Conservation (phyloP, 2,329 filamentous ascomycete genomes). For the Penicillium sp. region DNA sequence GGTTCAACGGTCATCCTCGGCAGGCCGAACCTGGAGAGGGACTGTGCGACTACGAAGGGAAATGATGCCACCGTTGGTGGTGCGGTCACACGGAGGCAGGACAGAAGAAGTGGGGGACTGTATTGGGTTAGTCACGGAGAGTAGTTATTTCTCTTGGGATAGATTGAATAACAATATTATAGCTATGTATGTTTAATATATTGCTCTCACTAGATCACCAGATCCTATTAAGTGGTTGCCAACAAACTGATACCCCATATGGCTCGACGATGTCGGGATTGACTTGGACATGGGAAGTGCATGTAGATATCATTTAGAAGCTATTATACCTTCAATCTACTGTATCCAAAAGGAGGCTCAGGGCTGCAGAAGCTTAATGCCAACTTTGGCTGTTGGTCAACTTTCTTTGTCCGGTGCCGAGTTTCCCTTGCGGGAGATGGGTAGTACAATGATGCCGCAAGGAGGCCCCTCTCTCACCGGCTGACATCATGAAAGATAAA, state of each 20-base stretch:
- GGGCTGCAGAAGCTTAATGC: background rate
- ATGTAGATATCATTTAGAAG: background rate
- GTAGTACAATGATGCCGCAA: slow-evolving; percentile 26
- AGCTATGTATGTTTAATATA: background rate
- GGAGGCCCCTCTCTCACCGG: slow-evolving; percentile 9
- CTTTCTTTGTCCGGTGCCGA: background rate
- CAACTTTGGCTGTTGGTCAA: background rate
- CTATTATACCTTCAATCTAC: too few relatives aligned
- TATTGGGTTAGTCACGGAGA: background rate
- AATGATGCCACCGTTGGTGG: slow-evolving; percentile 20
- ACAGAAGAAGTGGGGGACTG: slow-evolving; percentile 2
- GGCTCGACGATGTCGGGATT: background rate
- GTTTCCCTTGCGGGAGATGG: slow-evolving; percentile 8
- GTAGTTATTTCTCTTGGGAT: background rate
- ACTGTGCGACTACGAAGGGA: slow-evolving; percentile 19
- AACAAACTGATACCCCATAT: background rate
- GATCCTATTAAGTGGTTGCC: too few relatives aligned
- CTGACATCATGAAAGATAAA: slow-evolving; percentile 18
- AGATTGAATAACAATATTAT: background rate
- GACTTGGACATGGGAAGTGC: background rate
- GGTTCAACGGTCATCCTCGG: slow-evolving; percentile 33
- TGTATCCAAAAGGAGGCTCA: background rate
- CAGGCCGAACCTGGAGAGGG: slow-evolving; percentile 17
- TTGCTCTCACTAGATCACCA: too few relatives aligned
- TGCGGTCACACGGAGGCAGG: slow-evolving; percentile 24